Base-by-base conservation (phyloP, 2,329 filamentous ascomycete genomes). In the Hymenoscyphus infarciens region DNA sequence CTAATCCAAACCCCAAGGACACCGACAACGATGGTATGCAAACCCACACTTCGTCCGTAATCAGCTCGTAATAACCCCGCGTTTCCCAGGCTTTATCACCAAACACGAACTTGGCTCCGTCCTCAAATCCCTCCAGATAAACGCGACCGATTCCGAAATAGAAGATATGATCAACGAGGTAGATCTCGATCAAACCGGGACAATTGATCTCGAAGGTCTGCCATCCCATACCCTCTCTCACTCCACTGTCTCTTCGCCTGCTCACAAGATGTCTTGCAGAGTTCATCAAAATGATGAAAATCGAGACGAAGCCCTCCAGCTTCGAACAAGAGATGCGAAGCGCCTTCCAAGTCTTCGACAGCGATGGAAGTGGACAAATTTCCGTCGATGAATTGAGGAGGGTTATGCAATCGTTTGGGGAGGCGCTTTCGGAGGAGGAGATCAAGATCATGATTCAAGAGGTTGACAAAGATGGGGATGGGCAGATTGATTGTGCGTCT, bases 121-220 rank as follows among this genome's bases (percentile, higher is more conserved):
- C 69, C 87, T 87, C 84, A 80, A 80, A 73, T 84, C 82, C 62
- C 82, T 87, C 82, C 85, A 67, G 80, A 81, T 61, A 85, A 88
- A 75, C 79, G 87, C 60, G 81, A 49, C 45, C 19, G 45, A 49
- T 22, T 49, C 45, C 8, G 45, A 49, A 13, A 49, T 49, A 49
- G 45, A 85, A 73, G 84, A 88, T 74, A 86, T 88, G 78, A 85
- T 87, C 77, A 86, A 85, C 76, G 85, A 88, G 75, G 84, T 86
- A 66, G 85, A 88, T 69, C 78, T 81, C 68, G 84, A 88, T 77
- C 84, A 85, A 74, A 86, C 84, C 69, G 85, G 85, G 74, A 84
- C 83, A 69, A 86, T 88, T 71, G 84, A 86, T 73, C 87, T 88
- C 74, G 81, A 85, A 62, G 83, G 83, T 84, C 75, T 8, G 66